Conservation (phyloP, 2,329 filamentous ascomycete genomes). For the Thielaviopsis musarum region DNA sequence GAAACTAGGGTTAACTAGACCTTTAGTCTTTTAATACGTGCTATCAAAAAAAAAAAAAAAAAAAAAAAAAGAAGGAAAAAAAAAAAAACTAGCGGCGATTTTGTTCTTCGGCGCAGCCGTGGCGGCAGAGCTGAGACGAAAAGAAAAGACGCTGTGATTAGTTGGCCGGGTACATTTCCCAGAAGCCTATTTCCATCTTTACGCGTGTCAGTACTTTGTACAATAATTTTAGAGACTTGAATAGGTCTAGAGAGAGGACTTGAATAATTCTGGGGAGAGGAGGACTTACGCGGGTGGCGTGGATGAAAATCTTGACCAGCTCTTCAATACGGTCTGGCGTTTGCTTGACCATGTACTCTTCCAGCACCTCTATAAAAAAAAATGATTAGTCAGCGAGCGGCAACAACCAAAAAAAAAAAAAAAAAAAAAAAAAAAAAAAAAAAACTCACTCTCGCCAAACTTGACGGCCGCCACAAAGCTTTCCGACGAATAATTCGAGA, state of each 20-base stretch:
- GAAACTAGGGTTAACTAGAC: neutral
- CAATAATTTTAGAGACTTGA: too few relatives aligned
- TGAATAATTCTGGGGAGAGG: too few relatives aligned
- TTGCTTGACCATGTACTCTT: conserved; percentile 55
- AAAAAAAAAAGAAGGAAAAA: neutral
- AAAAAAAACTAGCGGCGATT: neutral
- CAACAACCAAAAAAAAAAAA: neutral
- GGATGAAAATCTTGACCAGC: conserved; percentile 67
- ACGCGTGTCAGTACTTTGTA: neutral
- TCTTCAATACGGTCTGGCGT: conserved; percentile 65
- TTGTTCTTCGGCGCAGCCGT: neutral
- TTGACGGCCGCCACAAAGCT: conserved; percentile 60
- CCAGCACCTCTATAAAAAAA: conserved; percentile 58
- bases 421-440: neutral
- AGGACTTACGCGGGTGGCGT: conserved; percentile 57
- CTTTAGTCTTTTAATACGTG: too few relatives aligned
- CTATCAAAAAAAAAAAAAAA: too few relatives aligned
- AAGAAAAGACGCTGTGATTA: conserved; percentile 13
- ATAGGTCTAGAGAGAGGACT: neutral
- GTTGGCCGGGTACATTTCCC: conserved; percentile 32
- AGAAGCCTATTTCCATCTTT: conserved; percentile 38
- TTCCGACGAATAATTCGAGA: conserved; percentile 70
- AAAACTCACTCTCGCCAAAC: conserved; percentile 45
- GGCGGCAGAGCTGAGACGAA: neutral
- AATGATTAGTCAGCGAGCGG: neutral